Evolutionary conservation across 2,329 filamentous ascomycete species (phyloP), one percentile per base, ranked within the genome.

Genomic region (Zelopaecilomyces penicillatus): DNA sequence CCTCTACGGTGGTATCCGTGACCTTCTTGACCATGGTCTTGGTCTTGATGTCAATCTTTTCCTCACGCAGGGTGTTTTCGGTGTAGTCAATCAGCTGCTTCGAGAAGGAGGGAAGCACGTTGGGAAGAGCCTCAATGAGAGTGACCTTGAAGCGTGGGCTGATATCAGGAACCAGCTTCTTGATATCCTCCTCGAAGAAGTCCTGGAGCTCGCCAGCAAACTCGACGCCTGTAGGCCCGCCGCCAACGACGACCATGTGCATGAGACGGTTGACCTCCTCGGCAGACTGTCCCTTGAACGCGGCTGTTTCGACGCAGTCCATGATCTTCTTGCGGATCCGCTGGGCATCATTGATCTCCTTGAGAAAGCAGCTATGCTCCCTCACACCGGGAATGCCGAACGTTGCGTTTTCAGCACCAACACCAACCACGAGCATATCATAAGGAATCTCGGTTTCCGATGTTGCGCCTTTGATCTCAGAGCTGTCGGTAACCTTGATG

Each of bases 21-120:
- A 98, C 93, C 50, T 85, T 90, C 78, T 97, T 97, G 65, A 98
- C 93, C 83, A 95, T 94, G 54, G 93, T 97, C 80, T 97, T 97
- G 58, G 93, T 95, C 68, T 87, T 85, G 70, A 98, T 95, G 57
- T 87, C 83, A 63, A 98, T 98, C 63, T 89, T 90, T 70, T 98
- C 93, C 74, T 98, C 93, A 71, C 95, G 93, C 75, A 98, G 94
- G 39, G 91, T 96, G 69, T 90, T 91, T 73, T 98, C 93, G 57
- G 93, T 98, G 76, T 98, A 98, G 61, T 98, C 93, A 62, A 98
- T 97, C 61, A 98, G 76, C 69, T 95, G 89, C 79, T 97, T 97
- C 65, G 88, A 95, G 78, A 98, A 98, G 77, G 90, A 95, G 59
- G 93, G 93, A 53, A 98, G 79, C 42, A 95, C 90, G 66, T 94